Evolutionary conservation across 805 yeast species (phyloP), one percentile per base, ranked within the genome.

Genomic region (Wickerhamiella vanderwaltii): DNA sequence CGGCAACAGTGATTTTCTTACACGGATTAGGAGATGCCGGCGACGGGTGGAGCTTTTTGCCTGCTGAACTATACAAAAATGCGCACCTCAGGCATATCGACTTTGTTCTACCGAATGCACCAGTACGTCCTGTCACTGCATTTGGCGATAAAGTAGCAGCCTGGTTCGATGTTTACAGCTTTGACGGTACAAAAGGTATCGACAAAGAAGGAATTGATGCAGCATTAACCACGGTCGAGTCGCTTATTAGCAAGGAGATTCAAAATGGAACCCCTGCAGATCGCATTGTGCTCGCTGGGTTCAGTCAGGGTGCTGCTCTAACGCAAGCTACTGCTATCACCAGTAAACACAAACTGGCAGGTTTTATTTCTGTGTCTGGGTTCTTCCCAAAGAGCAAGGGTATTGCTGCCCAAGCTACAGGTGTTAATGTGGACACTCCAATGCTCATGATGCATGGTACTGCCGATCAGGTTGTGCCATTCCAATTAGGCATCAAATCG

Each of bases 21-120:
- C 97, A 91, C 58, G 97, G 98, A 0, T 66, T 88, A 13, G 98
- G 98, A 7, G 97, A 88, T 58, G 60, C 84, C 0, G 96, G 95
- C 4, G 67, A 69, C 13, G 96, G 96, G 1, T 88, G 95, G 95
- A 66, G 73, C 34, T 84, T 83, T 66, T 62, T 88, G 30, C 82
- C 91, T 3, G 79, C 77, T 29, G 62, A 74, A 41, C 69, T 82
- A 19, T 49, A 54, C 42, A 42, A 48, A 39, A 59, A 64, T 31
- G 56, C 64, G 16, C 69, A 57, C 15, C 78, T 69, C 52, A 66
- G 63, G 50, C 75, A 69, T 51, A 69, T 71, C 49, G 78, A 77
- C 50, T 86, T 80, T 52, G 69, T 87, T n/a, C 83, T 91, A 52
- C 98, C 98, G 4, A 77, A 79, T 56, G 96, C 98, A 0, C 95